These are phyloP conservation scores for Fusarium humuli DNA, from an alignment of 2,329 filamentous ascomycete genomes.

Conservation along the genomic window DNA sequence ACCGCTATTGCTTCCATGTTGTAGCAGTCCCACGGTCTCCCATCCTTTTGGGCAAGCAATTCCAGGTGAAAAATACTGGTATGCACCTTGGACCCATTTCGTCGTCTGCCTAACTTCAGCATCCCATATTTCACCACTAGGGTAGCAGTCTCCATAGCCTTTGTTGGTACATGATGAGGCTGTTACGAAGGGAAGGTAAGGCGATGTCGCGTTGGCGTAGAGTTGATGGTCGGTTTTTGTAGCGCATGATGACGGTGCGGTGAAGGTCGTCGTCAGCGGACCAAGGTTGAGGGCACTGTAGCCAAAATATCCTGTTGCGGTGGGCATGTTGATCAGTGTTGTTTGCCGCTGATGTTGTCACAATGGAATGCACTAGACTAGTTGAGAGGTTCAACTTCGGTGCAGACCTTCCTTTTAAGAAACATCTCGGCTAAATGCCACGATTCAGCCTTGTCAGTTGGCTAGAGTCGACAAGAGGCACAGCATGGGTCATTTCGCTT, in stretches of 20 bases:
- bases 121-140: neutral
- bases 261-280: constrained; percentile 1
- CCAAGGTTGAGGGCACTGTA: neutral
- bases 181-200: fast-evolving
- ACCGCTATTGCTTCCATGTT: fast-evolving
- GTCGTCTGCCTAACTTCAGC: fast-evolving
- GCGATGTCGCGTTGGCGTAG: neutral
- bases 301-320: constrained; percentile 7
- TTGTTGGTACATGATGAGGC: neutral
- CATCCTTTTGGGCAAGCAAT: constrained; percentile 4
- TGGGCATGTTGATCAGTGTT: neutral
- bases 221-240: neutral
- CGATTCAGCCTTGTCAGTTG: neutral
- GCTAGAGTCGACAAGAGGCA: neutral
- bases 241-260: neutral
- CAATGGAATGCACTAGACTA: no score
- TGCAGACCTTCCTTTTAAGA: neutral
- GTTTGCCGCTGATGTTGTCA: no score
- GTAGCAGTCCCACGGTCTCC: neutral
- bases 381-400: neutral
- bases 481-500: neutral
- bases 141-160: neutral
- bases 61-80: neutral
- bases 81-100: fast-evolving
- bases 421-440: neutral